phyloP scores from a whole-genome alignment of 2,329 filamentous ascomycete genomes.

The Hypoxylon sp. region DNA sequence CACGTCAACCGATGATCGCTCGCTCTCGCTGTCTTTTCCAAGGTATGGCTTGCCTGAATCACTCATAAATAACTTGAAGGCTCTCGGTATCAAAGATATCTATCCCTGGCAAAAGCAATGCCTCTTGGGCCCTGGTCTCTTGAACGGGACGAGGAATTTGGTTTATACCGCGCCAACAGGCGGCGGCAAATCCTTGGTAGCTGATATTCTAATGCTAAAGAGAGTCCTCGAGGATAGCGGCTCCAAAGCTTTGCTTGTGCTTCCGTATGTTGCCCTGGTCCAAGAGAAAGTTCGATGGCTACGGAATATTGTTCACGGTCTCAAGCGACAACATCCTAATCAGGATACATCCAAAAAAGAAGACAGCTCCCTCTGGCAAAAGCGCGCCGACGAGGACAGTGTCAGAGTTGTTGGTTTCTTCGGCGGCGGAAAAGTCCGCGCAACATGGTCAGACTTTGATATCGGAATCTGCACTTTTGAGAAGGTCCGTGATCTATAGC shows the following conservation, averaged over 20 bases:
- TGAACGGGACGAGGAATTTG: slow-evolving; percentile 74
- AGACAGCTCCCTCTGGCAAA: slow-evolving; percentile 62
- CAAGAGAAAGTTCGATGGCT: slow-evolving; percentile 84
- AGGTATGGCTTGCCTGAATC: slow-evolving; percentile 70
- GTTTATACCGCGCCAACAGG: slow-evolving; percentile 86
- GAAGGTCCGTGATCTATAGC: slow-evolving; percentile 62
- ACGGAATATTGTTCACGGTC: slow-evolving; percentile 71
- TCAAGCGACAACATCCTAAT: slow-evolving; percentile 57
- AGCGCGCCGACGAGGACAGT: slow-evolving; percentile 66
- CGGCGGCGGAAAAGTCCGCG: slow-evolving; percentile 75
- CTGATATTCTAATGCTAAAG: slow-evolving; percentile 79
- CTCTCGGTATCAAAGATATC: slow-evolving; percentile 76
- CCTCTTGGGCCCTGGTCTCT: slow-evolving; percentile 73
- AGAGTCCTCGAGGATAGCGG: slow-evolving; percentile 71
- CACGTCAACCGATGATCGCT: slow-evolving; percentile 62
- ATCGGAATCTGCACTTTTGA: slow-evolving; percentile 84
- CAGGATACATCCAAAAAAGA: slow-evolving; percentile 50
- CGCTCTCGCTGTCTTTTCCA: slow-evolving; percentile 71
- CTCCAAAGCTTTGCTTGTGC: slow-evolving; percentile 76
- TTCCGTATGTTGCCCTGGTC: slow-evolving; percentile 83
- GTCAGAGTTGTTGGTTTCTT: slow-evolving; percentile 79
- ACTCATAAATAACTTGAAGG: slow-evolving; percentile 73
- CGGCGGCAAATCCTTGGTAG: slow-evolving; percentile 81
- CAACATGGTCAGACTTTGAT: slow-evolving; percentile 79
- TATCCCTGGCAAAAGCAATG: slow-evolving; percentile 86